These are phyloP conservation scores for Linnemannia hyalina DNA, from an alignment of 192 early-diverging fungal genomes.

Conservation along the genomic window DNA sequence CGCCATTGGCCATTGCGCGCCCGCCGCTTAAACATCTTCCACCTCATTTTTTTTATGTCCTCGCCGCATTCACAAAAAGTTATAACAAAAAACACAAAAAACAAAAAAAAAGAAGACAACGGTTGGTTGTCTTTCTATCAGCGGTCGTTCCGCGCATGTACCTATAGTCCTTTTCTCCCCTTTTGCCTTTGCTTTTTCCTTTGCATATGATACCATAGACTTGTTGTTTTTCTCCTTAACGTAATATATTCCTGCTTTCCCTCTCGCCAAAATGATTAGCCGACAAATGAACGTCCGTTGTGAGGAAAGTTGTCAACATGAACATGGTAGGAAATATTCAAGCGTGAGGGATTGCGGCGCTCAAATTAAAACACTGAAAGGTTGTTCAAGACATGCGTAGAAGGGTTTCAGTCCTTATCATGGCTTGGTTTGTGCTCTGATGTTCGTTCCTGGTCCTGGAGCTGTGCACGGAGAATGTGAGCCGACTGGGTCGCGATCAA, in stretches of 20 bases:
- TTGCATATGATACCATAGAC: conserved; percentile 24
- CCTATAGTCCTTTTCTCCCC: not conserved
- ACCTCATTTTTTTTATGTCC: not conserved
- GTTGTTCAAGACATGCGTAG: too few species aligned
- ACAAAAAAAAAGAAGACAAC: not conserved
- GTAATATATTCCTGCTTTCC: not conserved
- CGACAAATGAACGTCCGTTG: not conserved
- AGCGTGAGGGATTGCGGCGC: too few species aligned
- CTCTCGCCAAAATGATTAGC: not conserved
- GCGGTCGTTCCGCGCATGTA: conserved; percentile 10
- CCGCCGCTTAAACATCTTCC: conserved; percentile 55
- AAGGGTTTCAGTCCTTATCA: not conserved
- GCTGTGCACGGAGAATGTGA: too few species aligned
- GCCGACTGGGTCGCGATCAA: too few species aligned
- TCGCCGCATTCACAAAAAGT: not conserved
- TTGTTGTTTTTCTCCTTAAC: conserved; percentile 1
- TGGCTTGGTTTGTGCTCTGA: too few species aligned
- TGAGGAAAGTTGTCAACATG: not conserved
- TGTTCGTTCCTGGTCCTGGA: too few species aligned
- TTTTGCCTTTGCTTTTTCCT: conserved; percentile 2
- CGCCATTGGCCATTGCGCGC: conserved; percentile 57
- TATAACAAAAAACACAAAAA: not conserved
- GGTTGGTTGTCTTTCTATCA: not conserved
- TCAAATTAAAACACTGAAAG: too few species aligned
- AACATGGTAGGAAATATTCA: too few species aligned